Percentiles rank a stretch among this genome's conserved stretches.
These are phyloP conservation scores for Phytopythium delawarense DNA, from an alignment of 352 stramenopile genomes.

Conservation along the genomic window DNA sequence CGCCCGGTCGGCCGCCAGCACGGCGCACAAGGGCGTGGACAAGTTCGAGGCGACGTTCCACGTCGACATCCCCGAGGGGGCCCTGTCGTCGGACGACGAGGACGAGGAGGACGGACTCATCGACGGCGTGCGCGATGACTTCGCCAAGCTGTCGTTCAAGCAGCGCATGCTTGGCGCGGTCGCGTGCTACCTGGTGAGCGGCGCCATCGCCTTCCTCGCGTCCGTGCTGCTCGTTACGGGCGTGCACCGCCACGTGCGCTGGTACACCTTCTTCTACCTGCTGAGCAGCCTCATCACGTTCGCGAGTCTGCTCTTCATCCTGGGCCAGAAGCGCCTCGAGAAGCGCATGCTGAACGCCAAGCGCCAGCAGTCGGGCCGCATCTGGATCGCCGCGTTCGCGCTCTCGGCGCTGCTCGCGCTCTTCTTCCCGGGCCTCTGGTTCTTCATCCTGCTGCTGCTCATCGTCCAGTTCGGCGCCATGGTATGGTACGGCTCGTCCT, in stretches of 20 bases:
- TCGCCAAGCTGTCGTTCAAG: slow-evolving; percentile 36
- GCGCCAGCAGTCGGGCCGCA: slow-evolving; percentile 19
- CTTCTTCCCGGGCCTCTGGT: slow-evolving; percentile 36
- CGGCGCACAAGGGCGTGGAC: slow-evolving; percentile 13
- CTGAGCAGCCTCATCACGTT: slow-evolving; percentile 41
- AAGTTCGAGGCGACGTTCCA: slow-evolving; percentile 28
- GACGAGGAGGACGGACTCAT: slow-evolving; percentile 38
- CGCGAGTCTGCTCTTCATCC: slow-evolving; percentile 40
- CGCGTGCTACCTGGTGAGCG: slow-evolving; percentile 32
- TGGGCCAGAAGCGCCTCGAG: slow-evolving; percentile 29
- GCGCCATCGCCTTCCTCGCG: slow-evolving; percentile 27
- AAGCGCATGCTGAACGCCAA: slow-evolving; percentile 41
- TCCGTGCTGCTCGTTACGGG: slow-evolving; percentile 32
- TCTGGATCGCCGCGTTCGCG: slow-evolving; percentile 40
- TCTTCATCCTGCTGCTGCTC: slow-evolving; percentile 47
- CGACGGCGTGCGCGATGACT: slow-evolving; percentile 29
- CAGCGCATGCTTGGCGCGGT: slow-evolving; percentile 30
- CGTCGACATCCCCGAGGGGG: slow-evolving; percentile 31
- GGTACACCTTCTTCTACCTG: slow-evolving; percentile 38
- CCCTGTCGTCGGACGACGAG: slow-evolving; percentile 26
- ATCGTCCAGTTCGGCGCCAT: slow-evolving; percentile 48
- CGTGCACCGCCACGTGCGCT: slow-evolving; percentile 33
- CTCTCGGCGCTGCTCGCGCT: slow-evolving; percentile 41
- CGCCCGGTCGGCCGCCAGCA: not conserved
- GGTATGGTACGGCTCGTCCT: slow-evolving; percentile 56